Conservation (phyloP, 1,284 basidiomycete species). For the Melampsora abietis-canadensis region DNA sequence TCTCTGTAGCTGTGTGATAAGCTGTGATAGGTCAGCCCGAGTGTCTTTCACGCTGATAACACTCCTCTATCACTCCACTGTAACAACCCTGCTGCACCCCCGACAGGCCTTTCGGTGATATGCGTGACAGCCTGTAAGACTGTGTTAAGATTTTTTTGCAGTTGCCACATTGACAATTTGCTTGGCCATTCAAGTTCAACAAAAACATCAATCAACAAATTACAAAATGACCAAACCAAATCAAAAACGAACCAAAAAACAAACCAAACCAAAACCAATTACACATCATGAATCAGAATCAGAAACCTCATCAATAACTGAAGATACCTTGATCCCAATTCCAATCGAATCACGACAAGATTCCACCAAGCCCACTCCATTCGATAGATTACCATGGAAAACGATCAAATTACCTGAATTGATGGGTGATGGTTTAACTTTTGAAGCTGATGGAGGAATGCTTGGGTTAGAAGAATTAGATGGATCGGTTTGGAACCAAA, state of each 20-base stretch:
- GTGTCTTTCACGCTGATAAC: too few relatives aligned
- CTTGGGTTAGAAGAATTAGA: conserved; percentile 42
- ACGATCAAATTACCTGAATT: conserved; percentile 32
- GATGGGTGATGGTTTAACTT: conserved; percentile 28
- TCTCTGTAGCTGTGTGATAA: too few relatives aligned
- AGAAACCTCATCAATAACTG: not conserved
- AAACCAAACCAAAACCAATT: not conserved
- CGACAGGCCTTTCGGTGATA: too few relatives aligned
- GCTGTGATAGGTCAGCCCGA: too few relatives aligned
- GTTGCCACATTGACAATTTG: not conserved
- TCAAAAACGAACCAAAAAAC: not conserved
- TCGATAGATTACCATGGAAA: conserved; percentile 42
- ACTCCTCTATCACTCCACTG: too few relatives aligned
- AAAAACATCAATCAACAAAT: not conserved
- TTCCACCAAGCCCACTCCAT: conserved; percentile 41
- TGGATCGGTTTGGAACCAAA: conserved; percentile 40
- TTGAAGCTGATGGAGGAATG: conserved; percentile 42
- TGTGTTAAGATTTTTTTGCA: too few relatives aligned
- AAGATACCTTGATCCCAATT: not conserved
- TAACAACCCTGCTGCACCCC: too few relatives aligned
- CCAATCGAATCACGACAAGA: conserved; percentile 19
- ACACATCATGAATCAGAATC: not conserved
- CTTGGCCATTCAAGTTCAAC: not conserved
- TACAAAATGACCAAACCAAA: not conserved
- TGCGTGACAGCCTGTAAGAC: too few relatives aligned